phyloP scores from a whole-genome alignment of 345 rosid genomes.

The Orychophragmus violaceus region DNA sequence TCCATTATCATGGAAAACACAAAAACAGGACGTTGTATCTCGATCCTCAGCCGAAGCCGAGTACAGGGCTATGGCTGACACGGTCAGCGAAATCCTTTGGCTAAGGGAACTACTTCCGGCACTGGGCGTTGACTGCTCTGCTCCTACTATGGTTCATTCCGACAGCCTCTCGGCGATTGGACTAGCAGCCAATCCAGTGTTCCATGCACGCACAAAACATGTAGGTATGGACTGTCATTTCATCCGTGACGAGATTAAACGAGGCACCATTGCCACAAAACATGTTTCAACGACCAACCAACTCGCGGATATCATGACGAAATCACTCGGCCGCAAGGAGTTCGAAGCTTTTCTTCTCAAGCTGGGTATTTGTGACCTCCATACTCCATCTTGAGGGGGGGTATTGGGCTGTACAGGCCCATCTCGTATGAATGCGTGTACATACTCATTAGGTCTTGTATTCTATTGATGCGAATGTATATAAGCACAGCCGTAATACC shows the following conservation, averaged over 20 bases:
- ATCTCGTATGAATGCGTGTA: too few species aligned
- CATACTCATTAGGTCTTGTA: too few species aligned
- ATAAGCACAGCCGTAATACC: too few species aligned
- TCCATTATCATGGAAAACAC: too few species aligned
- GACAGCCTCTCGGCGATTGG: neutral
- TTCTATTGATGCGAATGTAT: too few species aligned
- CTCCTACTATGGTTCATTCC: too few species aligned
- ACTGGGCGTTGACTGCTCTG: too few species aligned
- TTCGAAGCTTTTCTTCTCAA: neutral
- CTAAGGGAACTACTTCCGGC: neutral
- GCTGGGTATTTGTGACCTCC: neutral
- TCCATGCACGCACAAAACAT: neutral
- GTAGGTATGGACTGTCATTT: neutral
- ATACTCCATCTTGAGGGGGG: neutral
- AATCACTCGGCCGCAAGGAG: neutral
- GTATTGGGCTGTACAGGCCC: too few species aligned
- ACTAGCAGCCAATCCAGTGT: neutral
- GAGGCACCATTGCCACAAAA: rapidly evolving
- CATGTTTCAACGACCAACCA: neutral
- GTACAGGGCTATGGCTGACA: neutral
- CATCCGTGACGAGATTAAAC: neutral
- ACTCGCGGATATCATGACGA: neutral
- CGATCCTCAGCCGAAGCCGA: neutral
- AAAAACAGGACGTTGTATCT: neutral
- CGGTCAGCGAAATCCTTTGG: neutral